A percentile compares a stretch with the other conserved stretches of the same genome.
These are phyloP conservation scores for Kwoniella heveanensis DNA, from an alignment of 768 basidiomycete genomes.

Conservation along the genomic window DNA sequence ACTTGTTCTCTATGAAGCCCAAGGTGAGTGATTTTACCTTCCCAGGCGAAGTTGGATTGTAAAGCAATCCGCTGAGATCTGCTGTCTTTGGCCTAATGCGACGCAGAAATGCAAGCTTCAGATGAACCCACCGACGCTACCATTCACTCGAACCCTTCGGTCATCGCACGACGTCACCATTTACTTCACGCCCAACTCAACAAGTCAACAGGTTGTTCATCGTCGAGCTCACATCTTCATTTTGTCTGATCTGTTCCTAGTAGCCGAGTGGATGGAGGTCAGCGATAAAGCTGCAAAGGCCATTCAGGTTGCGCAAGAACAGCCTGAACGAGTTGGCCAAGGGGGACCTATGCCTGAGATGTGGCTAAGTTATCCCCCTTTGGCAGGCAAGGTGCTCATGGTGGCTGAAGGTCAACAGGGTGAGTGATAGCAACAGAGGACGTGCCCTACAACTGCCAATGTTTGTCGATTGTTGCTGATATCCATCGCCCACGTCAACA, in stretches of 20 bases:
- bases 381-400: conserved; percentile 88
- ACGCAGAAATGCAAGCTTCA: conserved; percentile 84
- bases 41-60: no score
- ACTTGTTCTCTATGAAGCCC: conserved; percentile 92
- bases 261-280: conserved; percentile 79
- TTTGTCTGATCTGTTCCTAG: conserved; percentile 86
- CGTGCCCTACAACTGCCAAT: no score
- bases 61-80: no score
- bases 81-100: neutral
- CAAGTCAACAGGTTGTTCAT: conserved; percentile 72
- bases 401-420: conserved; percentile 65
- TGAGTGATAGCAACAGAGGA: conserved; percentile 65
- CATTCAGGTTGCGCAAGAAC: conserved; percentile 45
- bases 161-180: conserved; percentile 71
- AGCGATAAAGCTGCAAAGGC: conserved; percentile 62
- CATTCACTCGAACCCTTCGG: conserved; percentile 76
- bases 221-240: conserved; percentile 79
- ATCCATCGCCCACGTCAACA: no score
- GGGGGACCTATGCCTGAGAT: conserved; percentile 69
- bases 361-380: conserved; percentile 90
- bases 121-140: conserved; percentile 76
- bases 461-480: no score
- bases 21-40: conserved; percentile 68
- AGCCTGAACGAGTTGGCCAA: conserved; percentile 59
- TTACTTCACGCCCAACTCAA: conserved; percentile 73